Evolutionary conservation across 768 basidiomycete genomes (phyloP), one percentile per base, ranked within the genome.

Genomic region (Pleurotus eryngii): DNA sequence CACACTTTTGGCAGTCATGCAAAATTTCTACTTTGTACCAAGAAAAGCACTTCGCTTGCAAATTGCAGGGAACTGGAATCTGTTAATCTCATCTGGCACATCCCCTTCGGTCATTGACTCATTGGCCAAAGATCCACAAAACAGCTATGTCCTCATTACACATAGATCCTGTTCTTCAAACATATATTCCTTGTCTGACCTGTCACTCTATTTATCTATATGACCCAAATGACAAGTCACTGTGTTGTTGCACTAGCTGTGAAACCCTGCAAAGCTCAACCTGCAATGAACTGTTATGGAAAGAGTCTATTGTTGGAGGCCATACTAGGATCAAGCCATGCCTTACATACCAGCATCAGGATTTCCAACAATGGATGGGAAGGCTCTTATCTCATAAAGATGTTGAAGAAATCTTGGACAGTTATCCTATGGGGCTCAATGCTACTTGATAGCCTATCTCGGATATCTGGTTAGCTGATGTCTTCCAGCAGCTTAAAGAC

Each of bases 151-250:
- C 22, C 1, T 48, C 47, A 6, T 14, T 48, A 14, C 20, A 59
- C 51, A 53, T 73, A 3, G 66, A 71, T 35, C 65, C 71, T 0
- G 49, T 64, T 11, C 61, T 61, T 1, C 51, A 45, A 0, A 49
- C 57, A 12, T 69, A 61, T 55, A 4, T 70, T 0, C 60, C 47
- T 18, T 73, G 72, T 46, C 62, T 64, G 4, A 45, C 2, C 0
- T 73, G 71, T 51, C 65, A 63, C 46, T 50, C 45, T 5, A 43
- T 70, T 1, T 65, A 63, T 43, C 61, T 65, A 7, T 58, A 62
- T 42, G n/a, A 46, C 14, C 46, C 64, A 0, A 48, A 48, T 15
- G 20, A 46, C 22, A 17, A 59, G 22, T 55, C 47, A 20, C 3
- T 4, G n/a, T 3, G 15, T 8, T 2, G 3, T 24, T 48, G 47